Conservation (phyloP, 768 basidiomycete genomes). For the Trametes coccinea region DNA sequence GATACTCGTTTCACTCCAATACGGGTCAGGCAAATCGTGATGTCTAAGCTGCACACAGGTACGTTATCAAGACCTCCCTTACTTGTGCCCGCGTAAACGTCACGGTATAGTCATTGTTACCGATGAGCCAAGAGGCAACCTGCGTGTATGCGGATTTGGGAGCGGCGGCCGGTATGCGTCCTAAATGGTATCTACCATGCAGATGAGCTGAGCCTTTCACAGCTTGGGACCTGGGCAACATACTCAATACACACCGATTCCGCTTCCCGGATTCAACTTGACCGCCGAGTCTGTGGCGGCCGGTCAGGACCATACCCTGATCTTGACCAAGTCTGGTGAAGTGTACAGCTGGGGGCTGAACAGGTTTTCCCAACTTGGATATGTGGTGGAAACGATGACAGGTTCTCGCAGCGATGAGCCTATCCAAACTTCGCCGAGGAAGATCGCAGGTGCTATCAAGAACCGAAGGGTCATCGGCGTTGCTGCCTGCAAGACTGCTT, state of each 20-base stretch:
- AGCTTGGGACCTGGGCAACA: conserved; percentile 77
- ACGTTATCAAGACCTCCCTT: conserved; percentile 9
- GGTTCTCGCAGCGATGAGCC: conserved; percentile 57
- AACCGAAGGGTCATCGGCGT: conserved; percentile 79
- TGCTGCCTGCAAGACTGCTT: conserved; percentile 83
- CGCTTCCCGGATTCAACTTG: conserved; percentile 52
- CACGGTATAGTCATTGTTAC: conserved; percentile 57
- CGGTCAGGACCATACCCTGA: conserved; percentile 94
- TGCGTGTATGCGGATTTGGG: conserved; percentile 88
- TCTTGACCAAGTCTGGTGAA: conserved; percentile 77
- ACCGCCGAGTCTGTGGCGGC: conserved; percentile 70
- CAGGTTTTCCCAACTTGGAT: conserved; percentile 87
- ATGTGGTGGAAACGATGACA: conserved; percentile 61
- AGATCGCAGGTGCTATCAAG: conserved; percentile 72
- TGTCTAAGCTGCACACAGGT: conserved; percentile 93
- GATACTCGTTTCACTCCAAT: conserved; percentile 61
- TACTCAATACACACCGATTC: conserved; percentile 67
- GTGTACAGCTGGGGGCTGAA: conserved; percentile 91
- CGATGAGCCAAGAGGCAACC: conserved; percentile 66
- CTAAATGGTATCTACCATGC: no score
- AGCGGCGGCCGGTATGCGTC: conserved; percentile 71
- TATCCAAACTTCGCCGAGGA: conserved; percentile 74
- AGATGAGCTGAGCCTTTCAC: neutral
- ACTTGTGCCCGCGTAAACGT: no score
- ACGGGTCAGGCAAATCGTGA: conserved; percentile 63